Evolutionary conservation across 2,329 filamentous ascomycete genomes (phyloP).

Genomic region (Xylaria hypoxylon): DNA sequence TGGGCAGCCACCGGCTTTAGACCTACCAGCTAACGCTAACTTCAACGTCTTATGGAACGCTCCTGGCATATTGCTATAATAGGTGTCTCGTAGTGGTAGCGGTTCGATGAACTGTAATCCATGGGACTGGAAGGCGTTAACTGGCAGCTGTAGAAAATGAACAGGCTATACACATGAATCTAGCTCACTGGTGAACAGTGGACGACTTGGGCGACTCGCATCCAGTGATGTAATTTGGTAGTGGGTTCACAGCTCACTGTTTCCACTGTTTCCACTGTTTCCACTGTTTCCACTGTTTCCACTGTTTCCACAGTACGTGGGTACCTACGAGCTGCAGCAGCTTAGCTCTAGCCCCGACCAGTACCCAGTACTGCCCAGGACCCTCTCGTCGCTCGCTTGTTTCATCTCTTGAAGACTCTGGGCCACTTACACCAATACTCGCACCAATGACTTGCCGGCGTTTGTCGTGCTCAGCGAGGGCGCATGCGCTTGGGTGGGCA

Average conservation of each 20-base stretch:
- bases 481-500: slow-evolving; percentile 46
- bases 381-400: slow-evolving; percentile 47
- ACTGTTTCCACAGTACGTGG: slow-evolving; percentile 15
- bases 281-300: slow-evolving; percentile 19
- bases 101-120: slow-evolving; percentile 16
- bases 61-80: slow-evolving; percentile 20
- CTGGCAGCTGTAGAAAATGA: slow-evolving; percentile 21
- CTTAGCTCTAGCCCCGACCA: slow-evolving; percentile 38
- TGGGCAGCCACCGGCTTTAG: slow-evolving; percentile 37
- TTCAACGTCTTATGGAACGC: slow-evolving; percentile 19
- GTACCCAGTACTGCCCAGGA: slow-evolving; percentile 14
- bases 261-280: slow-evolving; percentile 19
- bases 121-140: slow-evolving; percentile 7
- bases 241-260: slow-evolving; percentile 19
- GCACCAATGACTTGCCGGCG: slow-evolving; percentile 45
- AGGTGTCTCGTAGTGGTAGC: slow-evolving; percentile 30
- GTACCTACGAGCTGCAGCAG: slow-evolving; percentile 9
- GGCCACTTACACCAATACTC: slow-evolving; percentile 39
- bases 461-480: slow-evolving; percentile 43
- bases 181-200: slow-evolving; percentile 22
- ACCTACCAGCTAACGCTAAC: slow-evolving; percentile 5
- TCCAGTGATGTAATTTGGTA: slow-evolving; percentile 22
- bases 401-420: slow-evolving; percentile 47
- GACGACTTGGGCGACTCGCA: slow-evolving; percentile 34
- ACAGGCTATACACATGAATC: slow-evolving; percentile 4